These are phyloP conservation scores for Aspergillus neoniger DNA, from an alignment of 2,329 filamentous ascomycete genomes.

Conservation along the genomic window DNA sequence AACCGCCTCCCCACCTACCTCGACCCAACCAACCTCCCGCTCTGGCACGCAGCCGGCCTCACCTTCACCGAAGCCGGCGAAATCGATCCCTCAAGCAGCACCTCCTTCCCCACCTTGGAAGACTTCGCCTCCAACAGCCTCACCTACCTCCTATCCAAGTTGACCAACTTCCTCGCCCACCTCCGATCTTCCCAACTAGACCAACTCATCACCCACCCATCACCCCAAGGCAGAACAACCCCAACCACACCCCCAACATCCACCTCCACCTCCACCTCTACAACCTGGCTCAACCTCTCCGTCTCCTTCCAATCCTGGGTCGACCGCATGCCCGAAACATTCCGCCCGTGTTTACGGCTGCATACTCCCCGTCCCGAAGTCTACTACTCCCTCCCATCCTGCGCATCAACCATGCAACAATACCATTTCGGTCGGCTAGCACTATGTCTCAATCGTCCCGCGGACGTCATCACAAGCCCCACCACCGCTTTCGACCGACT, in stretches of 20 bases:
- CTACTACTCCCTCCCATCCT: constrained; percentile 63
- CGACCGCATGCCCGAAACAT: constrained; percentile 58
- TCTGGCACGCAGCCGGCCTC: constrained; percentile 65
- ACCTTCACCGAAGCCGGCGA: constrained; percentile 54
- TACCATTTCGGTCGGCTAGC: constrained; percentile 67
- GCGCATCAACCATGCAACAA: constrained; percentile 64
- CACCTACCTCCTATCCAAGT: constrained; percentile 63
- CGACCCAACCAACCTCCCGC: constrained; percentile 56
- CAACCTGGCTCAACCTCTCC: constrained; percentile 56
- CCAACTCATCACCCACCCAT: constrained; percentile 21
- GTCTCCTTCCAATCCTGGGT: constrained; percentile 61
- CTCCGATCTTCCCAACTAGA: constrained; percentile 54
- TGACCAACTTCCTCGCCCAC: constrained; percentile 63
- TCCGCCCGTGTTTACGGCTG: constrained; percentile 56
- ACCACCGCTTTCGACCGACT: constrained; percentile 57
- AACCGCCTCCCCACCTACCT: constrained; percentile 60
- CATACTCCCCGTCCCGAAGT: constrained; percentile 50
- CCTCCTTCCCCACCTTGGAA: constrained; percentile 49
- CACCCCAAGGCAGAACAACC: constrained; percentile 24
- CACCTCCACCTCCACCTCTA: constrained; percentile 39
- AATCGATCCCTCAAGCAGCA: constrained; percentile 40
- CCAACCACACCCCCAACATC: constrained; percentile 38
- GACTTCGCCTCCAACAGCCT: constrained; percentile 63
- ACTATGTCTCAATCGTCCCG: constrained; percentile 61
- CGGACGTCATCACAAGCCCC: constrained; percentile 55